These are phyloP conservation scores for Endothia cerciana DNA, from an alignment of 2,329 filamentous ascomycete species.

Conservation along the genomic window DNA sequence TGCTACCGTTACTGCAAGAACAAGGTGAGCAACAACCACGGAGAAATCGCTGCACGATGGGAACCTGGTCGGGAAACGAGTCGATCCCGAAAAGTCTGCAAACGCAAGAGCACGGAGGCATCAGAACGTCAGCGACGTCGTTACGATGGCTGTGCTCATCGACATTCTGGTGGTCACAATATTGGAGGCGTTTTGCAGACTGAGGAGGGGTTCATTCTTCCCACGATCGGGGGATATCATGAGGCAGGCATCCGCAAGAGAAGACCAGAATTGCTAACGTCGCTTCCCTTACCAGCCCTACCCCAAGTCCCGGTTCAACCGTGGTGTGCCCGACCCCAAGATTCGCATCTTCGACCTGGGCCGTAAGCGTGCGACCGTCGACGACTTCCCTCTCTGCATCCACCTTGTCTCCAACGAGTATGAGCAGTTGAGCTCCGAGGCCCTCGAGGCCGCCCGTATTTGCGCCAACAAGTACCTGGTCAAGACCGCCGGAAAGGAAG, in stretches of 20 bases:
- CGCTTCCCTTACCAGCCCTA: slow-evolving; percentile 75
- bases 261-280: slow-evolving; percentile 52
- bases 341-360: slow-evolving; percentile 99
- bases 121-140: background rate
- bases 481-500: slow-evolving; percentile 73
- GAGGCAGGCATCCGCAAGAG: background rate
- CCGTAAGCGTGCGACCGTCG: slow-evolving; percentile 97
- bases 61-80: slow-evolving; percentile 1
- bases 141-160: background rate
- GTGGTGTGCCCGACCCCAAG: slow-evolving; percentile 87
- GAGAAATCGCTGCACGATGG: slow-evolving; percentile 1
- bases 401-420: slow-evolving; percentile 99
- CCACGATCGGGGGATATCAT: background rate
- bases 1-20: slow-evolving; percentile 99
- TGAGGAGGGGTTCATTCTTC: slow-evolving; percentile 7
- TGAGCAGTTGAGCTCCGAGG: slow-evolving; percentile 99
- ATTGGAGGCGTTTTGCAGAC: slow-evolving; percentile 13
- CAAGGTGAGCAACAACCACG: slow-evolving; percentile 71
- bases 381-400: slow-evolving; percentile 99
- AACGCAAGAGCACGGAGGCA: background rate
- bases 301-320: slow-evolving; percentile 99
- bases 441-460: slow-evolving; percentile 99
- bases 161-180: background rate
- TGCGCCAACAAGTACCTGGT: slow-evolving; percentile 98
- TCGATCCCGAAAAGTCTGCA: slow-evolving; percentile 14